A percentile compares a stretch with the other conserved stretches of the same genome.
Evolutionary conservation across 179 eudicot genomes (phyloP).

Genomic region (Kewa caespitosa): DNA sequence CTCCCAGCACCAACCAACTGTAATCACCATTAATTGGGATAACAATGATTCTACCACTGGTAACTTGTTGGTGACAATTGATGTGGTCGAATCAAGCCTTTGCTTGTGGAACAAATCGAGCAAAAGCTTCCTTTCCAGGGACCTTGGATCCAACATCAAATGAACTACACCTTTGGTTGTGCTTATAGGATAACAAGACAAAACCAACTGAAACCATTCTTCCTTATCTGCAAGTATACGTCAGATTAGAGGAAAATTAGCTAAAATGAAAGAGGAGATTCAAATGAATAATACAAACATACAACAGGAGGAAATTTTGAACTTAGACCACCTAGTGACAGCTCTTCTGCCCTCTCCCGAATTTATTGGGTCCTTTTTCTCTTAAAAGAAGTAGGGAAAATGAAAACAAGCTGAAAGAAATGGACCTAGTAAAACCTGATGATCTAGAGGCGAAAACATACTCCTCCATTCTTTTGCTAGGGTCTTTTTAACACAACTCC

Average conservation of each 20-base stretch:
- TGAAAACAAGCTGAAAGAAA: background rate
- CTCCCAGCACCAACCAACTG: slow-evolving; percentile 86
- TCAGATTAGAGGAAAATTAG: background rate
- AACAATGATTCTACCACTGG: slow-evolving; percentile 57
- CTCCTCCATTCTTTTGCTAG: no score
- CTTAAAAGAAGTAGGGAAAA: background rate
- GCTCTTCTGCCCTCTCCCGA: background rate
- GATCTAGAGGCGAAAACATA: no score
- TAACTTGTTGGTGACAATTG: slow-evolving; percentile 46
- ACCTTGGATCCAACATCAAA: slow-evolving; percentile 43
- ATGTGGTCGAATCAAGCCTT: slow-evolving; percentile 42
- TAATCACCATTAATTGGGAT: slow-evolving; percentile 58
- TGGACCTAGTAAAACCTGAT: background rate
- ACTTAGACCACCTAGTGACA: background rate
- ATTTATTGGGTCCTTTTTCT: background rate
- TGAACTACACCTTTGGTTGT: slow-evolving; percentile 30
- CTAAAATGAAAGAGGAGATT: background rate
- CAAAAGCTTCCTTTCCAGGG: slow-evolving; percentile 51
- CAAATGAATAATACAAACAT: background rate
- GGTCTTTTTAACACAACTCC: no score
- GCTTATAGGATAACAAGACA: slow-evolving; percentile 79
- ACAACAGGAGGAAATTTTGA: no score
- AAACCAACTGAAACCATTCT: slow-evolving; percentile 77
- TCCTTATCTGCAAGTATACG: slow-evolving; percentile 56
- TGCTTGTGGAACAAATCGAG: slow-evolving; percentile 76